phyloP scores from a whole-genome alignment of 805 yeast genomes.

The Hyphopichia homilentoma region DNA sequence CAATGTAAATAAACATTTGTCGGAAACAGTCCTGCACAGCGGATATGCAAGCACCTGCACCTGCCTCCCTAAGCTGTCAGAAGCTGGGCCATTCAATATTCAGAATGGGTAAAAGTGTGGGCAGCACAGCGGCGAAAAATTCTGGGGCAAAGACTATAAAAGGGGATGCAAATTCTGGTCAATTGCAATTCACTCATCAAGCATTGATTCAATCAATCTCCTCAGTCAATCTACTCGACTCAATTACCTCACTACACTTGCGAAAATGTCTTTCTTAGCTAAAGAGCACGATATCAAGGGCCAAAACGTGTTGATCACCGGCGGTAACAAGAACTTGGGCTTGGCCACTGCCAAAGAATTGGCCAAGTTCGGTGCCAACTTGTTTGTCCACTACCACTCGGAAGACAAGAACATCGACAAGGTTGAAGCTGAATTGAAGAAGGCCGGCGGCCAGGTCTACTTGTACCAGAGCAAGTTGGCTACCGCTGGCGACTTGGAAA shows the following conservation, averaged over 20 bases:
- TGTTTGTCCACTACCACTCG: constrained; percentile 56
- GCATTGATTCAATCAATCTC: no score
- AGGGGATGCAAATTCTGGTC: no score
- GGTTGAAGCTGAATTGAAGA: constrained; percentile 33
- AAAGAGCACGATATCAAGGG: constrained; percentile 26
- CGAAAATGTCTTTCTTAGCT: constrained; percentile 8
- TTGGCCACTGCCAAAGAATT: constrained; percentile 49
- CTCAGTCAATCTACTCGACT: no score
- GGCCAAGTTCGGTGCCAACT: constrained; percentile 51
- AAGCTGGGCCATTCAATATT: no score
- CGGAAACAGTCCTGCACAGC: no score
- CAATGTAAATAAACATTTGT: no score
- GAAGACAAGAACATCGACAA: constrained; percentile 33
- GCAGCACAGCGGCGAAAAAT: no score
- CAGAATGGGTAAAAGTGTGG: no score
- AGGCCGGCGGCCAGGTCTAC: constrained; percentile 36
- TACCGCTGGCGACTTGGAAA: constrained; percentile 36
- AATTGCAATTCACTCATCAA: no score
- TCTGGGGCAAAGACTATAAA: no score
- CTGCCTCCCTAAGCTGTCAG: no score
- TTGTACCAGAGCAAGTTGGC: constrained; percentile 41
- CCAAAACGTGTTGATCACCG: constrained; percentile 53
- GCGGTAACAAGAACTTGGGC: constrained; percentile 63
- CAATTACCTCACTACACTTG: neutral
- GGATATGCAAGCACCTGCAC: no score